These are phyloP conservation scores for Exutisphaerella laricina DNA, from an alignment of 2,329 filamentous ascomycete species.

Conservation along the genomic window DNA sequence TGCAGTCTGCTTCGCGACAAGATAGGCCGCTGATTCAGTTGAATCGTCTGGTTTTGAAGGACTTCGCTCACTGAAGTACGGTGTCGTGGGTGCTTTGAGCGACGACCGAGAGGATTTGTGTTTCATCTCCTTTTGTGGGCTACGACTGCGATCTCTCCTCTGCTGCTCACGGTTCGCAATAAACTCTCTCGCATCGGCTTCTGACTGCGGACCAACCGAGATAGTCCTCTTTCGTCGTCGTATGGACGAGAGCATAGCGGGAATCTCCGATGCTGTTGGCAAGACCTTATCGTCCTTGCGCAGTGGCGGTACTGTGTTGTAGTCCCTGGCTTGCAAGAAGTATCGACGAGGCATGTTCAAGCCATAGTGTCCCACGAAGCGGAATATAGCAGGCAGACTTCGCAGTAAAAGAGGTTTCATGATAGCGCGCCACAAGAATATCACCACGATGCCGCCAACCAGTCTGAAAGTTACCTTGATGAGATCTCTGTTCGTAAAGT, in stretches of 20 bases:
- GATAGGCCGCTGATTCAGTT: constrained; percentile 9
- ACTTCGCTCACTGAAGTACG: constrained; percentile 3
- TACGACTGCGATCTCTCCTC: constrained; percentile 44
- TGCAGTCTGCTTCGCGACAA: constrained; percentile 9
- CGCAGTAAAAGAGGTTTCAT: constrained; percentile 81
- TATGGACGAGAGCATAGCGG: constrained; percentile 73
- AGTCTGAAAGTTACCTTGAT: constrained; percentile 61
- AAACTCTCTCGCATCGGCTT: constrained; percentile 92
- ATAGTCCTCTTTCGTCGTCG: constrained; percentile 75
- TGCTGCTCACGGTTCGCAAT: constrained; percentile 79
- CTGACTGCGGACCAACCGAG: constrained; percentile 89
- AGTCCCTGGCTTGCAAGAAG: constrained; percentile 83
- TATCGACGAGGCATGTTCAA: constrained; percentile 80
- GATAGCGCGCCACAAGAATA: constrained; percentile 84
- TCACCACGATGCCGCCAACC: constrained; percentile 70
- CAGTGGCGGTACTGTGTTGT: constrained; percentile 71
- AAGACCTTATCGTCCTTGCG: constrained; percentile 80
- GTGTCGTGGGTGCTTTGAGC: constrained; percentile 3
- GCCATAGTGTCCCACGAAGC: constrained; percentile 72
- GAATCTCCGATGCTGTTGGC: constrained; percentile 81
- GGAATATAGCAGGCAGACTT: constrained; percentile 77
- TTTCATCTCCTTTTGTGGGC: constrained; percentile 8
- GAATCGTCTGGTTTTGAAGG: constrained; percentile 16
- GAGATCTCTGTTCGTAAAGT: constrained; percentile 56
- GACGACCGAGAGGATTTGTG: constrained; percentile 10